Base-by-base conservation (phyloP, 805 yeast species). In the Candida tibetensis region DNA sequence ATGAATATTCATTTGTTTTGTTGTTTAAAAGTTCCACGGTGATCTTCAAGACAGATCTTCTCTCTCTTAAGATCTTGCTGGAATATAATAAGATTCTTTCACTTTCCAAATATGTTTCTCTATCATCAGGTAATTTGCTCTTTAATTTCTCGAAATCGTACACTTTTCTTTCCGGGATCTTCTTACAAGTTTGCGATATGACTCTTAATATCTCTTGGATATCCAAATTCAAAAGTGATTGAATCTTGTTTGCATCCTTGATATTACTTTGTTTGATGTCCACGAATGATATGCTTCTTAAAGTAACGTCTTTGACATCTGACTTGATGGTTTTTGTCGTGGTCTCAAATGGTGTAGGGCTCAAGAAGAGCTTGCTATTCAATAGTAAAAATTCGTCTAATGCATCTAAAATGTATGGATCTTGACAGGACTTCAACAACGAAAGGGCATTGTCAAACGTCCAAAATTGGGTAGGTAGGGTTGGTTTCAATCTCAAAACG, bases 201-300 rank as follows among this genome's bases (percentile, higher is more conserved):
- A 78, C 58, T 48, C 83, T 66, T n/a, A 76, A 56, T 1, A 69
- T 63, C 47, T 81, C 85, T 5, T 57, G 42, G 13, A 52, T 50
- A 46, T 72, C 72, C 4, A 78, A 39, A 0, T 60, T 47, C 21
- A 80, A 55, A 2, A 60, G 15, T 1, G 60, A 46, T 2, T 77
- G 52, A 22, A 80, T 49, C 13, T 60, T 62, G 4, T 51, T 43
- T 4, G 82, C 76, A 37, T 62, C 64, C 12, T 62, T 52, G 28
- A 64, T 59, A 31, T 64, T 60, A 4, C 44, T 47, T 14, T 62
- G 51, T 1, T 66, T 56, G 16, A 69, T 55, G 22, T 60, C 55
- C 2, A 66, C 52, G 47, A 66, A 70, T 8, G 61, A 52, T 5
- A 66, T 52, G 15, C 68, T 71, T 36, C 80, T 64, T 28, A 77